Evolutionary conservation across 2,329 filamentous ascomycete genomes (phyloP).

Genomic region (Aspergillus sp.): DNA sequence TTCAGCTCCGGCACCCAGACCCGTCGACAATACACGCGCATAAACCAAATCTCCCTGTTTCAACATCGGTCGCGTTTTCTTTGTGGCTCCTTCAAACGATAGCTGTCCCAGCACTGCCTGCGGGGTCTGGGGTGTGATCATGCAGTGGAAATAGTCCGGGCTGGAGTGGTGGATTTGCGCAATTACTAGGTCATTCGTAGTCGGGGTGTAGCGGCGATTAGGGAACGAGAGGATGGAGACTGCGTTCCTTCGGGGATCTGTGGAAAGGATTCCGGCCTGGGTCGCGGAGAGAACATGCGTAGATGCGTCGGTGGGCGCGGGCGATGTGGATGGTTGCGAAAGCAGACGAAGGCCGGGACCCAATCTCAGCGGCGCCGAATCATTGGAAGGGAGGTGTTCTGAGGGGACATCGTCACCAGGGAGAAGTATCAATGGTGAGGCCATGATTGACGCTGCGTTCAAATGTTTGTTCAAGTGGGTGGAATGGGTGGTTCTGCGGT

Average conservation of each 20-base stretch:
- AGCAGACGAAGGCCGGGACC: conserved; percentile 82
- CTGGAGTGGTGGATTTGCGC: conserved; percentile 76
- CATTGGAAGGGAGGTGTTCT: conserved; percentile 65
- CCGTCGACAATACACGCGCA: conserved; percentile 75
- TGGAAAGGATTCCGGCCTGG: conserved; percentile 36
- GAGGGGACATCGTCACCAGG: conserved; percentile 76
- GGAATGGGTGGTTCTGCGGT: background rate
- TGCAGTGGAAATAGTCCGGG: conserved; percentile 76
- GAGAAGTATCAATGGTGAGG: conserved; percentile 66
- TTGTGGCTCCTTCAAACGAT: conserved; percentile 88
- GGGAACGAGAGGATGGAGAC: conserved; percentile 37
- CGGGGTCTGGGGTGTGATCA: conserved; percentile 64
- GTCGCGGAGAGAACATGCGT: conserved; percentile 38
- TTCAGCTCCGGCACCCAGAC: conserved; percentile 80
- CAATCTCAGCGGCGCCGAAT: conserved; percentile 68
- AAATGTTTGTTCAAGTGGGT: too few relatives aligned
- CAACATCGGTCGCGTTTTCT: conserved; percentile 84
- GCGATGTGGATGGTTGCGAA: conserved; percentile 69
- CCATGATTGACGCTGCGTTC: conserved; percentile 44
- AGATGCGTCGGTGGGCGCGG: conserved; percentile 57
- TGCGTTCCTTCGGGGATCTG: conserved; percentile 42
- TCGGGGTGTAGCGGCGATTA: conserved; percentile 69
- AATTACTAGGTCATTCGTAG: conserved; percentile 81
- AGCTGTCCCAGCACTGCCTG: conserved; percentile 76
- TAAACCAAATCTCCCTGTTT: conserved; percentile 77